Base-by-base conservation (phyloP, 441 rosid species). In the Codiaeum variegatum region DNA sequence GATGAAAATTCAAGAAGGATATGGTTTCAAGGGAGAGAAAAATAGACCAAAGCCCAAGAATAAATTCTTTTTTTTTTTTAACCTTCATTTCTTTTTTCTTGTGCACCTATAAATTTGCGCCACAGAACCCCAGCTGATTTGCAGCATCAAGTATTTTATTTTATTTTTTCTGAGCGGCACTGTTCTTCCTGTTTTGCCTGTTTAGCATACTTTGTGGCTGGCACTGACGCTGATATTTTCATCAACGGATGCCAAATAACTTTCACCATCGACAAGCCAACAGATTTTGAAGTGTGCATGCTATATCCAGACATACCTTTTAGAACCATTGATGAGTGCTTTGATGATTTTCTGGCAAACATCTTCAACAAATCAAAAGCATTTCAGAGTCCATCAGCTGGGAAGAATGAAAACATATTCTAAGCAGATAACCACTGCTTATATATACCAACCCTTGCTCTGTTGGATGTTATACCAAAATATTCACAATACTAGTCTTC, bases 181-280 rank as follows among this genome's bases (percentile, higher is more conserved):
- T n/a, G n/a, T n/a, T n/a, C n/a, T n/a, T n/a, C n/a, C n/a, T n/a
- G n/a, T n/a, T n/a, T n/a, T n/a, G n/a, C n/a, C n/a, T n/a, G n/a
- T n/a, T n/a, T n/a, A 26, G 87, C 87, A 5, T 85, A 83, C 76
- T 85, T 85, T 34, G 83, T 85, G 18, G 83, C 83, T 0, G 89
- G 85, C 15, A 38, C 75, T 23, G 87, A 85, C 38, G 83, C 83
- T 46, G 89, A 84, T 47, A 86, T 86, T 18, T 86, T 86, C 81
- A 84, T 86, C 21, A 84, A 56, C 29, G 89, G 86, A 5, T 86
- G 86, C 24, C 89, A 85, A 70, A 55, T 70, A 9, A 83, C 80
- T 66, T 83, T 78, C 66, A 16, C 76, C 18, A 26, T 86, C 24
- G 73, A 74, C 6, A 79, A 76, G 10, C 72, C 77, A 6, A 56